A percentile compares a stretch with the other conserved stretches of the same genome.
Evolutionary conservation across 495 filamentous ascomycete genomes (phyloP).

Genomic region (Cercophora samala): DNA sequence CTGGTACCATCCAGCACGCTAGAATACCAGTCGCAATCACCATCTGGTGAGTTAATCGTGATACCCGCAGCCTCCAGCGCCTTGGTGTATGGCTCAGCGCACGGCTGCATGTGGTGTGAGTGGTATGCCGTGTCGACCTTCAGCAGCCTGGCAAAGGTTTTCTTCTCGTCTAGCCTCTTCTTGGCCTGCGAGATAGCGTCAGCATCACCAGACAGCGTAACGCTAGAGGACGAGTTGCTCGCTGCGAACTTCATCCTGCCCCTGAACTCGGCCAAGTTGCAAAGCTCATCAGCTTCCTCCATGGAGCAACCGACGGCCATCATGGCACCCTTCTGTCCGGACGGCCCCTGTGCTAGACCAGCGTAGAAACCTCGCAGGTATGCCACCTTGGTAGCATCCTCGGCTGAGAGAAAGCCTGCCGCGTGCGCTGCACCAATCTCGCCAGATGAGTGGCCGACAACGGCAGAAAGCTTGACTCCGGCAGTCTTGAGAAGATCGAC

Average conservation of each 20-base stretch:
- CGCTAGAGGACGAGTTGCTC: slow-evolving; percentile 57
- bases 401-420: slow-evolving; percentile 43
- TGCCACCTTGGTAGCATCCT: slow-evolving; percentile 53
- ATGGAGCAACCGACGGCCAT: slow-evolving; percentile 50
- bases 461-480: slow-evolving; percentile 49
- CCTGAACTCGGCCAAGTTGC: slow-evolving; percentile 39
- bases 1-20: slow-evolving; percentile 33
- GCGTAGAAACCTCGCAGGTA: slow-evolving; percentile 43
- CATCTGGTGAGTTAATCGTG: no score
- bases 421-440: slow-evolving; percentile 57
- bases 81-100: slow-evolving; percentile 45
- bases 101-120: slow-evolving; percentile 57
- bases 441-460: slow-evolving; percentile 61
- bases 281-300: slow-evolving; percentile 39
- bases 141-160: slow-evolving; percentile 53
- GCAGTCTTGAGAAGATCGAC: slow-evolving; percentile 55
- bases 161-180: slow-evolving; percentile 40
- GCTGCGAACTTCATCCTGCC: slow-evolving; percentile 50
- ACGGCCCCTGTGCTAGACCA: slow-evolving; percentile 30
- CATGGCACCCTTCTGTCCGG: slow-evolving; percentile 42
- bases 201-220: slow-evolving; percentile 58
- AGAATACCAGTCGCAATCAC: slow-evolving; percentile 34
- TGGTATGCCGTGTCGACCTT: slow-evolving; percentile 62
- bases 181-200: slow-evolving; percentile 50
- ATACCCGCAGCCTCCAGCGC: no score